Base-by-base conservation (phyloP, 108 stramenopile genomes). In the Skeletonema marinoi region DNA sequence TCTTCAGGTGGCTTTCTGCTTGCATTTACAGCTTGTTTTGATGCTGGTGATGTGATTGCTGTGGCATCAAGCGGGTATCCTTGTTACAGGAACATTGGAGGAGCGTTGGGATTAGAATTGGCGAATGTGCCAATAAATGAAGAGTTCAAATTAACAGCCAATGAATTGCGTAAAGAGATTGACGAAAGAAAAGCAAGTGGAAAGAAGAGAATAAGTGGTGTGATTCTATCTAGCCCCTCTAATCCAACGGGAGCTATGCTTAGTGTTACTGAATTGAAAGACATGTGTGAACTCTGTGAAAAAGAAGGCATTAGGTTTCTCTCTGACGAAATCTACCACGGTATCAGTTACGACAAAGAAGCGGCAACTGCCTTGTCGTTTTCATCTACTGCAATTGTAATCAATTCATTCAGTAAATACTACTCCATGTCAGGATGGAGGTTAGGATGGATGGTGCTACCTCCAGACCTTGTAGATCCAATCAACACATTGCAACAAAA, bases 361-460 rank as follows among this genome's bases (percentile, higher is more conserved):
- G 54, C 54, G 8, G 93, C 94, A 11, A 94, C 96, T 14, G 96
- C 97, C 11, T 81, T 96, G 33, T 44, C 78, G 42, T 94, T 70
- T 70, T 90, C 90, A 5, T 65, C 70, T 25, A 87, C 83, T 21
- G 92, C 88, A 9, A 36, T 96, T 5, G 86, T 98, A 38, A 94
- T 98, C 75, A 98, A 98, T 82, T 91, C 89, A 48, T 98, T 98
- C 74, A 91, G 89, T 64, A 98, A 98, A 72, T 98, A 94, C 73
- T 97, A 96, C 63, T 95, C 93, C 60, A 98, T 98, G 98, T 91
- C 92, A 8, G 96, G 96, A 44, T 97, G 96, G 97, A 73, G 96
- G 41, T 61, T 98, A 41, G 97, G 97, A 6, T 98, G 97, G 97
- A 88, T 96, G 89, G 85, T 98, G 9, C 51, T 96, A 4, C 97